A percentile compares a stretch with the other conserved stretches of the same genome.
phyloP scores from a whole-genome alignment of 2,329 filamentous ascomycete genomes.

The Hymenoscyphus albidus region DNA sequence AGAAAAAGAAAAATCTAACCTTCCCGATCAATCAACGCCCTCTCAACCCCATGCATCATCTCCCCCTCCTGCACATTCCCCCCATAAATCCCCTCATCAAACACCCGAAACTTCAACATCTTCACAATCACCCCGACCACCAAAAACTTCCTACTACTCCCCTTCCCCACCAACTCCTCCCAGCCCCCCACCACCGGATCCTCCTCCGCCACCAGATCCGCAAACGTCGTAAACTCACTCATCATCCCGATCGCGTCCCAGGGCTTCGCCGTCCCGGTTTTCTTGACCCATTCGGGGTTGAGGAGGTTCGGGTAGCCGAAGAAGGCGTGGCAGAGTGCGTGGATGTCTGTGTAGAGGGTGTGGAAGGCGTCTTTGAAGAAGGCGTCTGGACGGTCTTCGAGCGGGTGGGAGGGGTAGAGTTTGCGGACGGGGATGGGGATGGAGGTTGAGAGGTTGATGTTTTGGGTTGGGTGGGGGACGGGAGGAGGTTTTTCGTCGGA shows the following conservation, averaged over 20 bases:
- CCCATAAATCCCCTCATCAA: constrained; percentile 29
- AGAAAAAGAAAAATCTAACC: constrained; percentile 15
- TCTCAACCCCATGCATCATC: constrained; percentile 25
- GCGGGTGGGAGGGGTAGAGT: constrained; percentile 17
- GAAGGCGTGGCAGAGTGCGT: constrained; percentile 14
- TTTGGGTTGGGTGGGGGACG: background rate
- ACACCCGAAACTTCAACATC: constrained; percentile 26
- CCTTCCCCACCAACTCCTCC: constrained; percentile 26
- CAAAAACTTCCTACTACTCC: constrained; percentile 24
- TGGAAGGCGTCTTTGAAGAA: constrained; percentile 25
- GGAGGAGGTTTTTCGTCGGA: background rate
- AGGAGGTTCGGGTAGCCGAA: constrained; percentile 19
- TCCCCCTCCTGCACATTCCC: constrained; percentile 22
- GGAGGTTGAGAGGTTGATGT: background rate
- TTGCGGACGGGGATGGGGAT: constrained; percentile 17
- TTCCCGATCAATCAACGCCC: constrained; percentile 23
- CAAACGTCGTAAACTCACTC: constrained; percentile 24
- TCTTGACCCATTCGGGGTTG: constrained; percentile 9
- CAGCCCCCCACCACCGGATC: constrained; percentile 24
- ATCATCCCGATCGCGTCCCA: constrained; percentile 10
- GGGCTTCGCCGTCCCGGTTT: constrained; percentile 4
- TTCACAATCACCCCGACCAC: constrained; percentile 25
- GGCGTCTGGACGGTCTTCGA: constrained; percentile 20
- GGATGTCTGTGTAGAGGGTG: constrained; percentile 12
- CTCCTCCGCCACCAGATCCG: constrained; percentile 24